Conservation (phyloP, 208 protist species). For the Tetramitus jugosus region DNA sequence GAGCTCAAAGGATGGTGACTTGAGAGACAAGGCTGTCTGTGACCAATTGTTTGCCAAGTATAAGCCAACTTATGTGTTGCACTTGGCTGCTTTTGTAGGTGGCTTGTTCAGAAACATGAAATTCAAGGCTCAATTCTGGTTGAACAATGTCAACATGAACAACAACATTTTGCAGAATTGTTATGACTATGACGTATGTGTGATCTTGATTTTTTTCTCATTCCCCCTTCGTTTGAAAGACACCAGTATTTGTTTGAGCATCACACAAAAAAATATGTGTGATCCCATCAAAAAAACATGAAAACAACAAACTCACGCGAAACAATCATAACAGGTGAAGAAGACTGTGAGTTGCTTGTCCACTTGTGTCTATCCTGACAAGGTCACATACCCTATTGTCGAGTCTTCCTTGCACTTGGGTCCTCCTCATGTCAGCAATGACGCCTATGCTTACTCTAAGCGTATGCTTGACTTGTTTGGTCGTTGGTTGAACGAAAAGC, state of each 20-base stretch:
- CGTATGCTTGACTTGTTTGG: slow-evolving; percentile 81
- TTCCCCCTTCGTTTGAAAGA: slow-evolving; percentile 18
- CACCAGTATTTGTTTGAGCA: neutral
- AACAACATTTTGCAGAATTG: slow-evolving; percentile 71
- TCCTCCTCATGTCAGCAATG: slow-evolving; percentile 75
- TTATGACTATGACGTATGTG: slow-evolving; percentile 51
- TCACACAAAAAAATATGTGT: neutral
- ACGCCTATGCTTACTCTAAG: slow-evolving; percentile 84
- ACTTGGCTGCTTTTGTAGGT: slow-evolving; percentile 81
- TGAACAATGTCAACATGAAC: slow-evolving; percentile 77
- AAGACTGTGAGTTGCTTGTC: slow-evolving; percentile 78
- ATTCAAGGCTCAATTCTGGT: slow-evolving; percentile 65
- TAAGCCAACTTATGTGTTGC: slow-evolving; percentile 81
- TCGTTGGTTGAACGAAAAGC: slow-evolving; percentile 49
- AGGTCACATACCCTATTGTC: slow-evolving; percentile 77
- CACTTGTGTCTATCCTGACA: slow-evolving; percentile 88
- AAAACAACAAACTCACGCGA: neutral
- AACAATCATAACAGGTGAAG: slow-evolving; percentile 47
- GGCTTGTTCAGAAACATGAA: slow-evolving; percentile 79
- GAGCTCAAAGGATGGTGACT: slow-evolving; percentile 63
- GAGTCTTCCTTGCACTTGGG: slow-evolving; percentile 77
- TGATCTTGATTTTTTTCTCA: too few species aligned
- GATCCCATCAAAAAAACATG: neutral
- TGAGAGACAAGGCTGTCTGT: slow-evolving; percentile 47
- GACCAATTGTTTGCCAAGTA: slow-evolving; percentile 59